Percentiles rank a stretch among this genome's conserved stretches.
These are phyloP conservation scores for Neofusicoccum sp. DNA, from an alignment of 2,329 filamentous ascomycete genomes.

Conservation along the genomic window DNA sequence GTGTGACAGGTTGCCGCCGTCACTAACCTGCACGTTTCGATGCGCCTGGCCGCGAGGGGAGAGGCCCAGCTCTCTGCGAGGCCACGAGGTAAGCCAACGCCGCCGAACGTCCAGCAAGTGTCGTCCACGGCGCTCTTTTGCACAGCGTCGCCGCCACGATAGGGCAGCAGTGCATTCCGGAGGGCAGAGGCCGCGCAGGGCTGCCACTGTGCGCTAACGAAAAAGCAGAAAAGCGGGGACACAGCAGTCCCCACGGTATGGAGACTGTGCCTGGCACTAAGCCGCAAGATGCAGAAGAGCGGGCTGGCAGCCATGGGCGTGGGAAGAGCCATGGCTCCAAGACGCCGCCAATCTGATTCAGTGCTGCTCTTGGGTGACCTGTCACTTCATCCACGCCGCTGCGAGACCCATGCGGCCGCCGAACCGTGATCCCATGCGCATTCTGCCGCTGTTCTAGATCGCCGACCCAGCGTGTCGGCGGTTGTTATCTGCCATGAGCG, in stretches of 20 bases:
- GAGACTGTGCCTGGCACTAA: constrained; percentile 19
- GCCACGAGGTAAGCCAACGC: not conserved
- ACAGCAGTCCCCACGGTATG: constrained; percentile 1
- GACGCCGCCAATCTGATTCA: constrained; percentile 7
- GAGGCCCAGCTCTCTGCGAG: not conserved
- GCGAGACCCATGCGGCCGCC: no score
- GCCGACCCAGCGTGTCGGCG: constrained; percentile 3
- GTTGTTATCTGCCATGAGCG: not conserved
- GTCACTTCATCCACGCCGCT: no score
- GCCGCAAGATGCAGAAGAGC: constrained; percentile 8
- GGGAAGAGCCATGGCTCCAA: constrained; percentile 6
- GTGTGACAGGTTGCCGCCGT: not conserved
- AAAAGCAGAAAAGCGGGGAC: constrained; percentile 22
- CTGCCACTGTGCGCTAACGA: constrained; percentile 15
- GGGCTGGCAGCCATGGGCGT: constrained; percentile 8
- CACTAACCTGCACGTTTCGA: not conserved
- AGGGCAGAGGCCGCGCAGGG: constrained; percentile 2
- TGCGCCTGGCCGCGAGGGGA: not conserved
- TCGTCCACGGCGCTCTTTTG: not conserved
- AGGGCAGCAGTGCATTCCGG: constrained; percentile 15
- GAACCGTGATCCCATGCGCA: constrained; percentile 1
- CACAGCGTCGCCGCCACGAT: not conserved
- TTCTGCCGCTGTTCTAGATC: constrained; percentile 15
- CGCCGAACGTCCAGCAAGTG: not conserved
- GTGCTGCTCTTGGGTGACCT: constrained; percentile 1